A percentile compares a stretch with the other conserved stretches of the same genome.
phyloP scores from a whole-genome alignment of 352 stramenopile species.

The Pythium pyrilobum region DNA sequence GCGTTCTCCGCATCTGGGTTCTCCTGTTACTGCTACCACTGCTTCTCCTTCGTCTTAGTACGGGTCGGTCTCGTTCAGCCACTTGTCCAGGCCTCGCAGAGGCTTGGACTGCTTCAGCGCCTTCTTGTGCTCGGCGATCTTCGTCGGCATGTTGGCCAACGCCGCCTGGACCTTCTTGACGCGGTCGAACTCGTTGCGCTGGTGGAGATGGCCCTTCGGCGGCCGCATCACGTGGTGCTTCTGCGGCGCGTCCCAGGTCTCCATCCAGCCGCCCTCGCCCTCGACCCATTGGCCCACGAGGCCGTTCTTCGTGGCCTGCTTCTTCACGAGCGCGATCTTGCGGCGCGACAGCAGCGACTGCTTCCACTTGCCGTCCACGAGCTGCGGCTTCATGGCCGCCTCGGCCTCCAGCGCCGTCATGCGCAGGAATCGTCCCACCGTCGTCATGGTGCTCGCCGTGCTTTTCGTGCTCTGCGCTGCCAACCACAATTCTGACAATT shows the following conservation, averaged over 20 bases:
- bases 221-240: constrained; percentile 86
- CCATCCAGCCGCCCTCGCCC: constrained; percentile 76
- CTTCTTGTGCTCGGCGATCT: constrained; percentile 87
- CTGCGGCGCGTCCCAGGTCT: constrained; percentile 65
- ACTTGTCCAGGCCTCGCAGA: constrained; percentile 85
- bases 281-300: constrained; percentile 73
- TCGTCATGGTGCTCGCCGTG: constrained; percentile 11
- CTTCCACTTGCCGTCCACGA: constrained; percentile 84
- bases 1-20: no score
- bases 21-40: constrained; percentile 1
- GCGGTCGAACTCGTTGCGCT: constrained; percentile 82
- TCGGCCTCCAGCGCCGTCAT: constrained; percentile 66
- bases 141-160: constrained; percentile 72
- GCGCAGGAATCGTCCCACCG: constrained; percentile 70
- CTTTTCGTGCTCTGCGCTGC: neutral
- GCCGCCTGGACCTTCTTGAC: constrained; percentile 86
- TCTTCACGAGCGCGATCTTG: constrained; percentile 81
- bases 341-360: constrained; percentile 74
- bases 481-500: constrained; percentile 27
- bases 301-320: constrained; percentile 62
- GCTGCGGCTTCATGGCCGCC: constrained; percentile 69
- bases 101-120: constrained; percentile 75
- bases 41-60: constrained; percentile 43
- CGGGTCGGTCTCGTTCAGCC: constrained; percentile 77
- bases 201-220: constrained; percentile 72